Percentiles rank a stretch among this genome's conserved stretches.
phyloP scores from a whole-genome alignment of 176 grass and related monocot genomes.

The Carex pumila region DNA sequence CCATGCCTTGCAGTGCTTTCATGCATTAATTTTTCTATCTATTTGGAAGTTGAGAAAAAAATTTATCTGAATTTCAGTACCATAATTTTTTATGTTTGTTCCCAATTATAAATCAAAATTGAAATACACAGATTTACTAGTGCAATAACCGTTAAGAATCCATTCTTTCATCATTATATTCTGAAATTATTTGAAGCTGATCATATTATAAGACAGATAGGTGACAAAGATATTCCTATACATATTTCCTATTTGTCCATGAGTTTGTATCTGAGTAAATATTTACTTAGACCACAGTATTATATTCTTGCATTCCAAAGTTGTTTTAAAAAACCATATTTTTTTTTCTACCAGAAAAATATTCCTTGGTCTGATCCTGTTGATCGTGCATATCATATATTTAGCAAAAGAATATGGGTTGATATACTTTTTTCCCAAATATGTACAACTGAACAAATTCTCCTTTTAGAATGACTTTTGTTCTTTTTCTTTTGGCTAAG shows the following conservation, averaged over 20 bases:
- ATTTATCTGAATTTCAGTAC: background rate
- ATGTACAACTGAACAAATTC: background rate
- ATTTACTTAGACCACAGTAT: background rate
- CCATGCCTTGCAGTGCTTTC: background rate
- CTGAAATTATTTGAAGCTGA: background rate
- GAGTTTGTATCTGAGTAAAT: background rate
- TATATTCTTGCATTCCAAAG: no score
- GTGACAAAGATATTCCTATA: background rate
- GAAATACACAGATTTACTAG: background rate
- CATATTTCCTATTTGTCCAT: background rate
- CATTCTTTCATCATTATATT: background rate
- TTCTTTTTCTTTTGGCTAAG: background rate
- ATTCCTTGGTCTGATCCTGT: background rate
- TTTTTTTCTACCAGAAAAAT: background rate
- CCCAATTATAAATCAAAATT: background rate
- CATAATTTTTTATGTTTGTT: background rate
- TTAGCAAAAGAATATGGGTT: background rate
- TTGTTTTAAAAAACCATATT: background rate
- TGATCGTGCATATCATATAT: background rate
- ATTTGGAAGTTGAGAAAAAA: background rate
- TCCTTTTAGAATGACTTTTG: background rate
- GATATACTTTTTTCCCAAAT: background rate
- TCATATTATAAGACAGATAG: background rate
- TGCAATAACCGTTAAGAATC: background rate
- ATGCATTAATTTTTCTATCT: background rate